Conservation (phyloP, 2,329 filamentous ascomycete species). For the Fusarium vanettenii region DNA sequence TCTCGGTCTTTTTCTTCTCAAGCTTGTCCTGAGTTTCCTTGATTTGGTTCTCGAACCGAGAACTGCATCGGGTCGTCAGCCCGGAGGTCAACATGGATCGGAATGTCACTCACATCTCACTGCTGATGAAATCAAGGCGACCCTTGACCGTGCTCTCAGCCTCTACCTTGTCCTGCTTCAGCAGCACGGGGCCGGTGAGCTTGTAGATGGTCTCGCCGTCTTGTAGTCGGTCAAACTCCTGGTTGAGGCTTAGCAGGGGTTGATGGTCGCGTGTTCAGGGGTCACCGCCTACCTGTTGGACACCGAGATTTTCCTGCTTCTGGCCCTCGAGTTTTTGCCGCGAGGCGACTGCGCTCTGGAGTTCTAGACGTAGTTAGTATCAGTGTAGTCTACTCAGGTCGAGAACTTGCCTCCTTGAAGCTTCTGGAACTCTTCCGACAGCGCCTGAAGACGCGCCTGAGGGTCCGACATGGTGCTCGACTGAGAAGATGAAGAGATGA, state of each 20-base stretch:
- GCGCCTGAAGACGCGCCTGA: constrained; percentile 81
- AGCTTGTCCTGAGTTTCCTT: constrained; percentile 67
- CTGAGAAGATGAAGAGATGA: not conserved
- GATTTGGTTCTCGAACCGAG: constrained; percentile 62
- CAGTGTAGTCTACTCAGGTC: not conserved
- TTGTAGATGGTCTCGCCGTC: constrained; percentile 95
- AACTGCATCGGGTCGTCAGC: constrained; percentile 41
- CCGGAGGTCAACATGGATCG: not conserved
- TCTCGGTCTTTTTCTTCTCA: constrained; percentile 69
- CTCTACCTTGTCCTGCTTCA: constrained; percentile 95
- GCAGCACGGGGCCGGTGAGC: constrained; percentile 87
- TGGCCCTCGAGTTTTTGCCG: constrained; percentile 95
- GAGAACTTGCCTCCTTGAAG: constrained; percentile 78
- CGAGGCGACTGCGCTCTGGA: constrained; percentile 79
- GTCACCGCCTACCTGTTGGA: constrained; percentile 74
- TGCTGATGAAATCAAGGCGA: constrained; percentile 89
- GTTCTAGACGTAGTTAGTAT: constrained; percentile 66
- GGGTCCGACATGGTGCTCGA: constrained; percentile 70
- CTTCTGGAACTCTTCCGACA: constrained; percentile 89
- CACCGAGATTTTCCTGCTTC: constrained; percentile 89
- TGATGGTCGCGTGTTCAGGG: not conserved
- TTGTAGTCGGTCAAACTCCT: constrained; percentile 86
- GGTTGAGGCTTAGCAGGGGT: constrained; percentile 25
- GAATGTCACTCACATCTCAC: constrained; percentile 81
- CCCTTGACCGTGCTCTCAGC: constrained; percentile 92